Percentiles rank a stretch among this genome's conserved stretches.
Conservation (phyloP, 2,329 filamentous ascomycete genomes). For the Neofusicoccum parvum region DNA sequence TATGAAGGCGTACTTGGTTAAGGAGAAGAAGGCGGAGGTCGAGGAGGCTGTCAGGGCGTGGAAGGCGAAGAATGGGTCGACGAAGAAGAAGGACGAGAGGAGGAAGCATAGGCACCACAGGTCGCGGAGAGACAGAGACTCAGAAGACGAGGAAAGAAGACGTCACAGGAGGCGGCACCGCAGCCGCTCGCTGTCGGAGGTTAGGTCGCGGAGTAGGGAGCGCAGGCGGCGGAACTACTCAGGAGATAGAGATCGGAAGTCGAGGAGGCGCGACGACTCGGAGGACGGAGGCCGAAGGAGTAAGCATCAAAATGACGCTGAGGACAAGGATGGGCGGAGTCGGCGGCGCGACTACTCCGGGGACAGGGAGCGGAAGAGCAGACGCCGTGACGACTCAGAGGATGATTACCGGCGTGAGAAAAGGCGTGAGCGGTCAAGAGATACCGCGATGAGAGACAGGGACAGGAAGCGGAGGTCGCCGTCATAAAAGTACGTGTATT, state of each 20-base stretch:
- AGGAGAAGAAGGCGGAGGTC: conserved; percentile 89
- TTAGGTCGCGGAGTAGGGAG: conserved; percentile 6
- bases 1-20: conserved; percentile 89
- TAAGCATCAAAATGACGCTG: background rate
- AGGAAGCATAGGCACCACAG: conserved; percentile 15
- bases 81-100: conserved; percentile 10
- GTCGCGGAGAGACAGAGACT: conserved; percentile 7
- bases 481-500: background rate
- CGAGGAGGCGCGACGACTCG: background rate
- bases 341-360: background rate
- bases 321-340: background rate
- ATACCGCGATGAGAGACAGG: background rate
- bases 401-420: background rate
- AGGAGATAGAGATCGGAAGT: background rate
- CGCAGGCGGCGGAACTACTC: background rate
- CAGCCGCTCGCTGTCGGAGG: conserved; percentile 11
- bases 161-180: conserved; percentile 6
- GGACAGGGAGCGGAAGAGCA: background rate
- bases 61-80: conserved; percentile 46
- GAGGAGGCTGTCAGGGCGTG: conserved; percentile 66
- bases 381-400: background rate
- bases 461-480: background rate
- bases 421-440: background rate
- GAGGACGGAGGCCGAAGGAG: background rate
- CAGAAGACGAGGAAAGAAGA: background rate